phyloP scores from a whole-genome alignment of 441 rosid genomes.

The Jatropha podagrica region DNA sequence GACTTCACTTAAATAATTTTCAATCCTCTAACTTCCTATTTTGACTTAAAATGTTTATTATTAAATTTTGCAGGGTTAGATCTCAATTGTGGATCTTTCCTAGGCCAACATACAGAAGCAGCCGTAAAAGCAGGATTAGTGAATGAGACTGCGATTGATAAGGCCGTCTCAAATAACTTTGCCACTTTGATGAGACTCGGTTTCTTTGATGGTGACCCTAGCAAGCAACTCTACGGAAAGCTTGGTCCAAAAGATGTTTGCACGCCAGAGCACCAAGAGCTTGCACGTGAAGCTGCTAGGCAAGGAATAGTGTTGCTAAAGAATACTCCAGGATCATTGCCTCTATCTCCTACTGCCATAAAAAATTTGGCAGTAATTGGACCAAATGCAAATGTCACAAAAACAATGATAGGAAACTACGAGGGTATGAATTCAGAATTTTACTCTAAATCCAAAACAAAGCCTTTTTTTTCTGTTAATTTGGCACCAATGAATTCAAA shows the following conservation, averaged over 20 bases:
- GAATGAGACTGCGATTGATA: slow-evolving; percentile 47
- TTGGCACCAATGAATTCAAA: too few species aligned
- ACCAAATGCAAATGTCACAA: slow-evolving; percentile 80
- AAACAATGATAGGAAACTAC: slow-evolving; percentile 93
- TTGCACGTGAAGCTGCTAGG: slow-evolving; percentile 80
- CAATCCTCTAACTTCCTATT: background rate
- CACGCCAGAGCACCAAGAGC: slow-evolving; percentile 59
- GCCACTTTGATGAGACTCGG: slow-evolving; percentile 83
- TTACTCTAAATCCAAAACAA: background rate
- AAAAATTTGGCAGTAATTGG: slow-evolving; percentile 82
- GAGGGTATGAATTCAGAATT: slow-evolving; percentile 41
- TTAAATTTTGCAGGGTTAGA: slow-evolving; percentile 49
- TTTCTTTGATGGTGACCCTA: slow-evolving; percentile 85
- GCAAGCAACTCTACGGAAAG: slow-evolving; percentile 61
- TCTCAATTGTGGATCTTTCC: slow-evolving; percentile 71
- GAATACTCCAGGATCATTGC: slow-evolving; percentile 56
- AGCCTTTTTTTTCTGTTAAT: too few species aligned
- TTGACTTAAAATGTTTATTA: too few species aligned
- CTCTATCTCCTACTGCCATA: slow-evolving; percentile 53
- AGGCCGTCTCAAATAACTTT: slow-evolving; percentile 70
- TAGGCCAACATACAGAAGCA: slow-evolving; percentile 64
- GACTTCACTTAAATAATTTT: too few species aligned
- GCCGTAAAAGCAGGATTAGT: slow-evolving; percentile 68
- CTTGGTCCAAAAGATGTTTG: slow-evolving; percentile 91
- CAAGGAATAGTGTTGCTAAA: slow-evolving; percentile 89